Evolutionary conservation across 176 grass and related monocot genomes (phyloP), one percentile per base, ranked within the genome.

Genomic region (Raddia guianensis): DNA sequence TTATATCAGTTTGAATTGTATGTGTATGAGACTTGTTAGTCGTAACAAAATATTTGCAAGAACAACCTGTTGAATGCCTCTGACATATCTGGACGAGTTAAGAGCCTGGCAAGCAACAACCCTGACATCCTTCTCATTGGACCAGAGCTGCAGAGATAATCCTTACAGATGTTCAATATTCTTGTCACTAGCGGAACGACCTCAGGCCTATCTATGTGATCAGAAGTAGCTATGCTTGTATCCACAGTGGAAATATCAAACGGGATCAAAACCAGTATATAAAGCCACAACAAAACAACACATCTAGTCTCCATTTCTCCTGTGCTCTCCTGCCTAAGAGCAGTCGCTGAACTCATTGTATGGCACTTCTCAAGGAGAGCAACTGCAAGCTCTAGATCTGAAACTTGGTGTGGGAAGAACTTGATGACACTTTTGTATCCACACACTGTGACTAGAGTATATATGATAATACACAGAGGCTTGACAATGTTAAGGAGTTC

Each of bases 251-350:
- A 87, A 70, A 98, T 95, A 89, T 98, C 96, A 86, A 98, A 98
- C 42, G 96, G 96, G 64, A 98, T 95, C 68, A 98, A 88, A 37
- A 98, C 93, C 57, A 98, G 90, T 84, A 98, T 94, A 86, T 95
- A 95, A 84, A 98, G 88, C 96, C 96, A 98, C n/a, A 98, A 89
- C 37, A 98, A 86, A 81, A 95, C 84, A 20, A 98, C 79, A 66
- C 92, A 98, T 84, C 91, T 93, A 9, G 96, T 88, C 86, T 98
- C 92, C 92, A 95, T 98, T 90, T 98, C 96, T 72, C 96, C 92
- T 70, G 96, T 98, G 75, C 96, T 98, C 82, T 98, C 92, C 62
- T 95, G 86, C 77, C 92, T 85, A 81, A 93, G 83, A 68, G 92
- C 79, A 15, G 90, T 91, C 1, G 18, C 66, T 1, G 90, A 81